Base-by-base conservation (phyloP, 805 yeast species). In the Clavispora fructus region DNA sequence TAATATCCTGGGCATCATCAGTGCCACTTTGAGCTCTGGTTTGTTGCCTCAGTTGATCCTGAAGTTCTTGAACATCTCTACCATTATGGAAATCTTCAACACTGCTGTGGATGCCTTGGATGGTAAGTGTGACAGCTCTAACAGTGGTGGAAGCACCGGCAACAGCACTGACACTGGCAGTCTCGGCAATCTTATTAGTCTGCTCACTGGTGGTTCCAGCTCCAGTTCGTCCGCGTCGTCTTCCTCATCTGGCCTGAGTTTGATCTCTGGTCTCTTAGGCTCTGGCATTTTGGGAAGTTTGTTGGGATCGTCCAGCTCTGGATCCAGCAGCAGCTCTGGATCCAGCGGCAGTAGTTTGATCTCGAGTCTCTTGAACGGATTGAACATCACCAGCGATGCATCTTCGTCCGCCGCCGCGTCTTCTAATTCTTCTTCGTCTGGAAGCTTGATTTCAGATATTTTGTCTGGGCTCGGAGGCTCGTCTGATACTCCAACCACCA, bases 51-150 rank as follows among this genome's bases (percentile, higher is more conserved):
- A 58, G 46, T 67, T 71, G 48, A 55, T 71, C 48, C 55, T 61
- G 44, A 62, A 68, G 43, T 54, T 71, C 42, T 59, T 68, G 46
- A 64, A 61, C 42, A 54, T 63, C 38, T 43, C 57, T 37, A 70
- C 73, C 40, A 62, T 69, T 49, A 42, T 59, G 37, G 65, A 68
- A 14, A 67, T 71, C 33, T 59, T 61, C 19, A 55, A 62, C 40
- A 69, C 67, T 41, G 70, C 73, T 1, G 60, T 69, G 46, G 67
- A 69, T 23, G 75, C 73, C 2, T 62, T 61, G 47, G 37, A 46
- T 7, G 58, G 58, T 6, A 62, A 65, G 23, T 73, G 74, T 35
- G n/a, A 11, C 32, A 14, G 29, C 17, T 31, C 35, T n/a, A n/a
- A 9, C 10, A 7, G n/a, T 9, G 31, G 31, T 8, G n/a, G n/a